Evolutionary conservation across 208 protist species (phyloP), one percentile per base, ranked within the genome.

Genomic region (Leishmania tropica): DNA sequence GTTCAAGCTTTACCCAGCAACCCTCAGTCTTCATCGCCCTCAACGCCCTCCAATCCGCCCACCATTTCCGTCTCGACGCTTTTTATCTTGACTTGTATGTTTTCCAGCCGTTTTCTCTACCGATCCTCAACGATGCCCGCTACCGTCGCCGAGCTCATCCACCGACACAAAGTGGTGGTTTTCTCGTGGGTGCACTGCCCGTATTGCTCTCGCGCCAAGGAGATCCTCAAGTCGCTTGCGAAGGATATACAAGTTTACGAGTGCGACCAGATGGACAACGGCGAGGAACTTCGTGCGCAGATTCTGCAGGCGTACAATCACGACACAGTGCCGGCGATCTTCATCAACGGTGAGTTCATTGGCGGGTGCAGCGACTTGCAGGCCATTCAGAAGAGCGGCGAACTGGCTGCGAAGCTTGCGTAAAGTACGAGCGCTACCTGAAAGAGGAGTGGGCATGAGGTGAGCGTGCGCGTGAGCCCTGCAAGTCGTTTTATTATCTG

Each of bases 321-420:
- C 79, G 92, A 94, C 24, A 96, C 92, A 15, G 90, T 94, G 19
- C 92, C 92, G 6, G 92, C 92, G 56, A 90, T 96, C 73, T 96
- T 94, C 86, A 92, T 96, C 76, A 90, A 94, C n/a, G 90, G 92
- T 7, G 76, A 94, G 78, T 94, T 96, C 80, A 83, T 94, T 51
- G 92, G 92, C 42, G 92, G 92, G 15, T 96, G 88, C 84, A 79
- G 76, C 67, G 87, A 92, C 48, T 64, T 93, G 3, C 76, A 94
- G 81, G 81, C 40, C 15, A 67, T 93, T 53, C 81, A 92, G 79
- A 83, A 85, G 80, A 87, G 65, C 67, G 92, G 92, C 47, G 81
- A 89, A 73, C 89, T 94, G 2, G 72, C 77, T 8, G 84, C 88
- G 76, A 83, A 85, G 88, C 87, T 94, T 7, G 83, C 79, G 72